A percentile compares a stretch with the other conserved stretches of the same genome.
phyloP scores from a whole-genome alignment of 2,329 filamentous ascomycete species.

The Drechslerella dactyloides region DNA sequence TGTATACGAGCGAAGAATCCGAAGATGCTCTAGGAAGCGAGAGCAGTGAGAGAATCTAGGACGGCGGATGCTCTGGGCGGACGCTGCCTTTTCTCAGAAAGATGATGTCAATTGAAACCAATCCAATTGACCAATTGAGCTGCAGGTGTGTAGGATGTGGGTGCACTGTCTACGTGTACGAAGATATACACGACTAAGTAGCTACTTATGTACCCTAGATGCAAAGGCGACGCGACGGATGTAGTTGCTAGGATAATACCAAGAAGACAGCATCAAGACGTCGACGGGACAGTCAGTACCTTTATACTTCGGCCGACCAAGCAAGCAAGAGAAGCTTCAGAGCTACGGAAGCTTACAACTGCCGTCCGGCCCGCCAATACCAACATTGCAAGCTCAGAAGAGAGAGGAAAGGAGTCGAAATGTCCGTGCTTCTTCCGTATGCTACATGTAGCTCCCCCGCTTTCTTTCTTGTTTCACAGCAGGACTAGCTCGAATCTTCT shows the following conservation, averaged over 20 bases:
- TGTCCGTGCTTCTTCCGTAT: constrained; percentile 12
- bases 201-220: too few relatives aligned
- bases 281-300: constrained; percentile 14
- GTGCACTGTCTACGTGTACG: too few relatives aligned
- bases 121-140: constrained; percentile 3
- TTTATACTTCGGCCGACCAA: constrained; percentile 44
- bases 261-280: constrained; percentile 9
- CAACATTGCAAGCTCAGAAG: constrained; percentile 22
- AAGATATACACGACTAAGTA: too few relatives aligned
- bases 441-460: too few relatives aligned
- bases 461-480: not conserved
- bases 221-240: constrained; percentile 2
- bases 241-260: constrained; percentile 2
- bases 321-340: constrained; percentile 7
- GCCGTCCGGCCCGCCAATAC: constrained; percentile 19
- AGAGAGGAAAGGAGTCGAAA: constrained; percentile 5
- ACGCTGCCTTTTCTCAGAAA: constrained; percentile 17
- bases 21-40: constrained; percentile 13
- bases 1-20: constrained; percentile 10
- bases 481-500: not conserved
- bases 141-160: constrained; percentile 14
- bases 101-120: constrained; percentile 21
- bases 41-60: constrained; percentile 14
- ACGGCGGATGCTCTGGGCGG: constrained; percentile 22
- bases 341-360: constrained; percentile 13